Evolutionary conservation across 805 yeast species (phyloP).

Genomic region (Candida endomychidarum): DNA sequence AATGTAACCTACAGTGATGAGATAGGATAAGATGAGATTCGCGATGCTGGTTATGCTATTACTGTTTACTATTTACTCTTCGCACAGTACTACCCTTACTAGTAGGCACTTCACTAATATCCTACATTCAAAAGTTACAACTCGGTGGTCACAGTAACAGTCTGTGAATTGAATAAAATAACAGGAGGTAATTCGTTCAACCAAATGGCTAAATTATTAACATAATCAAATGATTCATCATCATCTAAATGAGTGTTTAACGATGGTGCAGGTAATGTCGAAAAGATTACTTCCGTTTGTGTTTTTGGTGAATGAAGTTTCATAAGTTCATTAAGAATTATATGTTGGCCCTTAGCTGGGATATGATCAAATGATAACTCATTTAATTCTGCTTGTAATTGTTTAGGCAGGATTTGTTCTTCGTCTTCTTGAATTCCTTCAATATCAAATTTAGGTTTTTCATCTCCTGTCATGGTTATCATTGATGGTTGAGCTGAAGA

Average conservation of each 20-base stretch:
- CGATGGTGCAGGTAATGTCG: constrained; percentile 88
- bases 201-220: constrained; percentile 77
- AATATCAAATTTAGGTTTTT: neutral
- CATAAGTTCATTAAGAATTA: constrained; percentile 88
- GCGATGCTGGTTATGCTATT: neutral
- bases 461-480: neutral
- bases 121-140: too few species aligned
- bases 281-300: constrained; percentile 70
- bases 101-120: too few species aligned
- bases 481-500: neutral
- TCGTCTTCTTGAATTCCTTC: constrained; percentile 2
- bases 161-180: constrained; percentile 81
- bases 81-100: too few species aligned
- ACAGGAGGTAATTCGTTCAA: constrained; percentile 80
- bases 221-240: constrained; percentile 69
- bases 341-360: constrained; percentile 90
- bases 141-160: constrained; percentile 95
- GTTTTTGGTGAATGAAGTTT: constrained; percentile 49
- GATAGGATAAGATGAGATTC: too few species aligned
- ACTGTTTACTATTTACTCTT: too few species aligned
- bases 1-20: too few species aligned
- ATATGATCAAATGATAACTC: constrained; percentile 69
- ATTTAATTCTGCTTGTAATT: constrained; percentile 38
- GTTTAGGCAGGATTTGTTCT: constrained; percentile 27
- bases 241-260: constrained; percentile 76